A percentile compares a stretch with the other conserved stretches of the same genome.
phyloP scores from a whole-genome alignment of 208 protist genomes.

The Strigomonas oncopelti region DNA sequence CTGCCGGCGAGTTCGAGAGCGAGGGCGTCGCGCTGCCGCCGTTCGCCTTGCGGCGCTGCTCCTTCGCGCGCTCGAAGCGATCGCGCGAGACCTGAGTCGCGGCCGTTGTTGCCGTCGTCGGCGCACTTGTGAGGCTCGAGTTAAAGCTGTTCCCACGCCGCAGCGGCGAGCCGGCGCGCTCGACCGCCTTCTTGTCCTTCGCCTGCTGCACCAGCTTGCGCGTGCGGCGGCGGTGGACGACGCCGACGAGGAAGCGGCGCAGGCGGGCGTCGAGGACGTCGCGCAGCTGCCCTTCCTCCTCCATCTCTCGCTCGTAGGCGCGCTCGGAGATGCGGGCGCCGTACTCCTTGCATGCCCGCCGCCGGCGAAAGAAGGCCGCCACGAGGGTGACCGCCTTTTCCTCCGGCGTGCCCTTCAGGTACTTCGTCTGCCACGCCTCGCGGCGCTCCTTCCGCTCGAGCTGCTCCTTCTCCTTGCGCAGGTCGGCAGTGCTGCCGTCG shows the following conservation, averaged over 20 bases:
- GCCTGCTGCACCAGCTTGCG: conserved; percentile 20
- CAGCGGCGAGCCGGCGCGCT: conserved; percentile 4
- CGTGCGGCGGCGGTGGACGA: conserved; percentile 28
- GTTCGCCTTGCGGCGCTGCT: conserved; percentile 34
- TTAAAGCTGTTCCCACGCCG: not conserved
- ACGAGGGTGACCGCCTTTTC: conserved; percentile 31
- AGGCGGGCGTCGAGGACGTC: conserved; percentile 28
- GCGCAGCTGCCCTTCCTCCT: conserved; percentile 20
- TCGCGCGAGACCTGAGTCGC: conserved; percentile 38
- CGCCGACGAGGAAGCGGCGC: conserved; percentile 22
- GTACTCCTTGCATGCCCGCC: conserved; percentile 11
- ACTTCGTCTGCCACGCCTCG: not conserved
- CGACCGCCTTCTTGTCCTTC: conserved; percentile 13
- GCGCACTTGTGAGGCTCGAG: not conserved
- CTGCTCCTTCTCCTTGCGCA: not conserved
- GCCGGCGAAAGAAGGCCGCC: conserved; percentile 19
- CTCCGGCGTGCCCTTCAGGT: conserved; percentile 5
- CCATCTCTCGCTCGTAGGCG: conserved; percentile 11
- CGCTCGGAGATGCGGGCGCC: conserved; percentile 10
- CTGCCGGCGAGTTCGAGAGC: conserved; percentile 4
- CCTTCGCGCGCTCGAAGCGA: conserved; percentile 52
- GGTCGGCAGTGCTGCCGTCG: conserved; percentile 1
- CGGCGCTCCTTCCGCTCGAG: not conserved
- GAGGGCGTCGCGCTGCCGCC: conserved; percentile 4
- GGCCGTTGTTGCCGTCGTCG: not conserved